Conservation (phyloP, 306 rosid genomes). For the Mucuna pruriens region DNA sequence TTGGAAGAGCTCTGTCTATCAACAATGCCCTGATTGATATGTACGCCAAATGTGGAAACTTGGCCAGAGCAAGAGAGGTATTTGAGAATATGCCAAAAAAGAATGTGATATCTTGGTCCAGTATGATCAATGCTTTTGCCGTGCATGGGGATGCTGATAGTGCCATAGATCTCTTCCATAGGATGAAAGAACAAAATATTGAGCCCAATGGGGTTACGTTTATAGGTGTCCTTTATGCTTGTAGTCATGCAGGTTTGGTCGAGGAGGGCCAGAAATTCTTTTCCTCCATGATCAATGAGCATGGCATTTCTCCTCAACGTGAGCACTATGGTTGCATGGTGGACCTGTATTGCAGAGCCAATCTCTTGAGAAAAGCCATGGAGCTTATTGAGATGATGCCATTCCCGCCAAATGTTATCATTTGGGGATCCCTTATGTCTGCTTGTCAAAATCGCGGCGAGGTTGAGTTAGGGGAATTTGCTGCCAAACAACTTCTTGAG, state of each 20-base stretch:
- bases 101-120: constrained; percentile 81
- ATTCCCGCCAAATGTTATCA: constrained; percentile 72
- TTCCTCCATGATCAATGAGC: constrained; percentile 66
- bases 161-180: constrained; percentile 63
- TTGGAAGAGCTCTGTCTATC: constrained; percentile 57
- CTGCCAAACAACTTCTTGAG: constrained; percentile 75
- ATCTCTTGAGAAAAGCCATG: constrained; percentile 72
- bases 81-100: constrained; percentile 68
- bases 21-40: constrained; percentile 80
- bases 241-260: constrained; percentile 85
- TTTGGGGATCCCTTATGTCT: constrained; percentile 95
- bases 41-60: constrained; percentile 67
- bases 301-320: constrained; percentile 68
- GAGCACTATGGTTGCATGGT: constrained; percentile 96
- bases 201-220: constrained; percentile 83
- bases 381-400: constrained; percentile 82
- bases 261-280: constrained; percentile 65
- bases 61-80: constrained; percentile 67
- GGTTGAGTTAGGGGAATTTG: constrained; percentile 75
- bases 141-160: constrained; percentile 73
- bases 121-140: constrained; percentile 79
- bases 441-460: constrained; percentile 78
- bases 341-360: constrained; percentile 86
- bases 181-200: constrained; percentile 61
- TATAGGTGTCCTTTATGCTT: constrained; percentile 88